A percentile compares a stretch with the other conserved stretches of the same genome.
Evolutionary conservation across 2,329 filamentous ascomycete species (phyloP).

Genomic region (Talaromyces sp.): DNA sequence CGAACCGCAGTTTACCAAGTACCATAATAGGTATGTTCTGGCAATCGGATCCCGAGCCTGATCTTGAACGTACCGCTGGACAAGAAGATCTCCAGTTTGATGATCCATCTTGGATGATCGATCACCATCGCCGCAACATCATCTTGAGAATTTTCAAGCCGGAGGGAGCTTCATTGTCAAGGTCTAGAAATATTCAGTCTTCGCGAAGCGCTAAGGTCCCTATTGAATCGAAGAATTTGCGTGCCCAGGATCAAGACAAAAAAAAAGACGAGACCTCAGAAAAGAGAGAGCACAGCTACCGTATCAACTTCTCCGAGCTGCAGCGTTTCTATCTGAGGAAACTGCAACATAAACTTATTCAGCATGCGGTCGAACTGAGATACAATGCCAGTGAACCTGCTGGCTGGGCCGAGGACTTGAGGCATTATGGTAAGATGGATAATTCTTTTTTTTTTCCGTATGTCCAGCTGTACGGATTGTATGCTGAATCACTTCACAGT

Average conservation of each 20-base stretch:
- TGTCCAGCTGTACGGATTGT: not conserved
- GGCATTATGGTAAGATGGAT: not conserved
- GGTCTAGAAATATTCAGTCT: not conserved
- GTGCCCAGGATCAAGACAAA: not conserved
- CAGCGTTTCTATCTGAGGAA: not conserved
- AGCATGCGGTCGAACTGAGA: not conserved
- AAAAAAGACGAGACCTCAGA: not conserved
- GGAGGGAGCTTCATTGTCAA: not conserved
- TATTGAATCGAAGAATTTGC: not conserved
- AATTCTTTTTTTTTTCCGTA: not conserved
- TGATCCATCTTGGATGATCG: not conserved
- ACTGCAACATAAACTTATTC: not conserved
- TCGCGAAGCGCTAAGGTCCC: not conserved
- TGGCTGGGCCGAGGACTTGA: not conserved
- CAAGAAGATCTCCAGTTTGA: not conserved
- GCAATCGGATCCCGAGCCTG: not conserved
- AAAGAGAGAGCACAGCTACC: not conserved
- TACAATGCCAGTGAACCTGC: slow-evolving; percentile 1
- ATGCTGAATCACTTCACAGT: not conserved
- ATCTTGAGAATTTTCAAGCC: not conserved
- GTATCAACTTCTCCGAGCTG: not conserved
- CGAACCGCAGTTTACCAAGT: no score
- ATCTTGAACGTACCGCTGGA: not conserved
- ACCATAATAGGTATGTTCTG: not conserved
- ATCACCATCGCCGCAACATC: not conserved